Evolutionary conservation across 345 rosid species (phyloP).

Genomic region (Gossypium sturtianum): DNA sequence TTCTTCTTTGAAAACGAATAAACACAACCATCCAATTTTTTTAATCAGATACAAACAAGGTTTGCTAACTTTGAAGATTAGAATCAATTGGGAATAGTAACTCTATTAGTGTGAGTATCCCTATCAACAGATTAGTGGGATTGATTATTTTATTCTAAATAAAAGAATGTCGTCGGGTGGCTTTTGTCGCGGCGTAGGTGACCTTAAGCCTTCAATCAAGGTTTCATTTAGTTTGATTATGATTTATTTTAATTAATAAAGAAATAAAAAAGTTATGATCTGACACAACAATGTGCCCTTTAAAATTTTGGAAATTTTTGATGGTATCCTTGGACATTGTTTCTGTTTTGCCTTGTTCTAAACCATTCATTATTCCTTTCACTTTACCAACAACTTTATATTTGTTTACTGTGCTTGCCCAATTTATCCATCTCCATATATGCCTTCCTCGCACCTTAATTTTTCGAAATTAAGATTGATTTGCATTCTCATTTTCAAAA

Average conservation of each 20-base stretch:
- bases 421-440: no score
- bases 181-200: slow-evolving; percentile 42
- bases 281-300: background rate
- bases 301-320: background rate
- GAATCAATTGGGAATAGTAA: background rate
- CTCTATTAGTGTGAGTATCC: slow-evolving; percentile 40
- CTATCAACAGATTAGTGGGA: slow-evolving; percentile 28
- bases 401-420: background rate
- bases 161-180: slow-evolving; percentile 33
- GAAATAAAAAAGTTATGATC: background rate
- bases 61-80: slow-evolving; percentile 36
- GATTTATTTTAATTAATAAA: background rate
- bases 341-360: slow-evolving; percentile 2
- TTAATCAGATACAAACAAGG: slow-evolving; percentile 25
- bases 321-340: background rate
- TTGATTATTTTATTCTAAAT: background rate
- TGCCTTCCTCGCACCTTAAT: background rate
- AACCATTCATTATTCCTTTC: slow-evolving; percentile 2
- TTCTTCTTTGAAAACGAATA: background rate
- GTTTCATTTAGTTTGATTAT: background rate
- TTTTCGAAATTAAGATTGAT: background rate
- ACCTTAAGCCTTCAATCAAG: slow-evolving; percentile 12
- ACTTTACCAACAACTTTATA: background rate
- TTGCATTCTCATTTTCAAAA: no score
- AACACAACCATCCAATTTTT: background rate